phyloP scores from a whole-genome alignment of 2,329 filamentous ascomycete species.

The Alternaria sp. region DNA sequence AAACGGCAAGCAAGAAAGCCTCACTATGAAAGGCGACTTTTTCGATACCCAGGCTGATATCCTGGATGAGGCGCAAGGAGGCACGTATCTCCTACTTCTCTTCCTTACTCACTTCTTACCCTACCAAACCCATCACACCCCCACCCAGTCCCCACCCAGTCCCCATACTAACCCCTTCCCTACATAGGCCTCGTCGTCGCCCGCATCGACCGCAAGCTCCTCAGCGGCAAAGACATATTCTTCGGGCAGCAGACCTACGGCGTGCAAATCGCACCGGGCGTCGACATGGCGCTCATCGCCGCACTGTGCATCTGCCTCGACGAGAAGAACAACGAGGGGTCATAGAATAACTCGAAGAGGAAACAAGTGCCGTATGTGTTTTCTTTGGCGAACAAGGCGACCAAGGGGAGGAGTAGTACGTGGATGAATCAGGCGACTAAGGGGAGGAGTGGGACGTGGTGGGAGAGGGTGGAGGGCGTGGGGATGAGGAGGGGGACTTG shows the following conservation, averaged over 20 bases:
- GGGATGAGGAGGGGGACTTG: not conserved
- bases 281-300: slow-evolving; percentile 70
- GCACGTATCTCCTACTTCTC: slow-evolving; percentile 15
- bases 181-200: slow-evolving; percentile 58
- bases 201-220: slow-evolving; percentile 64
- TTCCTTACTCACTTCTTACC: too few species aligned
- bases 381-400: not conserved
- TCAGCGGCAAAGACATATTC: slow-evolving; percentile 64
- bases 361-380: not conserved
- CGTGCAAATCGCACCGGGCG: slow-evolving; percentile 67
- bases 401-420: not conserved
- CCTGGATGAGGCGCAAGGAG: slow-evolving; percentile 53
- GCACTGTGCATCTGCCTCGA: slow-evolving; percentile 73
- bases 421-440: not conserved
- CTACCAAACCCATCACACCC: not conserved
- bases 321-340: slow-evolving; percentile 52
- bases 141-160: not conserved
- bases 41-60: slow-evolving; percentile 66
- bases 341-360: not conserved
- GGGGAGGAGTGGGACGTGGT: not conserved
- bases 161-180: not conserved
- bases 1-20: slow-evolving; percentile 31
- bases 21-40: slow-evolving; percentile 67
- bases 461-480: not conserved
- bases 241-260: slow-evolving; percentile 70